Evolutionary conservation across 306 rosid genomes (phyloP).

Genomic region (Medicago arabica): DNA sequence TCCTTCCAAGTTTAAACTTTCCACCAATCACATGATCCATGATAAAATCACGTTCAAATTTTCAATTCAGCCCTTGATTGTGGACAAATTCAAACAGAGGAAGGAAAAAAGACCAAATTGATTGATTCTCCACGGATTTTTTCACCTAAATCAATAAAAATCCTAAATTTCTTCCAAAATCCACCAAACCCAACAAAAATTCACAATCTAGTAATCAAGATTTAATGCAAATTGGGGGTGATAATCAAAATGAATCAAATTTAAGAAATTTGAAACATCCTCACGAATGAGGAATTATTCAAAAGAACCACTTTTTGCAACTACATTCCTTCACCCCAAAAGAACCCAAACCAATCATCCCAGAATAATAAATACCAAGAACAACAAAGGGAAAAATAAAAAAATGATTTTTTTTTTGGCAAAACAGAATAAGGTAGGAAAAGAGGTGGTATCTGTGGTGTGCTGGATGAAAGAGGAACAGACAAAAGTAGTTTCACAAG

Average conservation of each 20-base stretch:
- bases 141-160: slow-evolving; percentile 43
- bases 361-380: slow-evolving; percentile 29
- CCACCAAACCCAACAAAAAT: slow-evolving; percentile 43
- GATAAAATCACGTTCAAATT: slow-evolving; percentile 56
- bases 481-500: slow-evolving; percentile 48
- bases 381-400: slow-evolving; percentile 1
- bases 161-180: slow-evolving; percentile 45
- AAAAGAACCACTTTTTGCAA: slow-evolving; percentile 38
- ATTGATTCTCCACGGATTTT: slow-evolving; percentile 39
- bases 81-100: slow-evolving; percentile 49
- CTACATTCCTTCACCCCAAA: slow-evolving; percentile 46
- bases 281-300: slow-evolving; percentile 49
- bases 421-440: slow-evolving; percentile 23
- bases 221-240: slow-evolving; percentile 2
- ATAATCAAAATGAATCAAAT: slow-evolving; percentile 31
- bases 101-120: slow-evolving; percentile 34
- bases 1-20: slow-evolving; percentile 93
- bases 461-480: slow-evolving; percentile 50
- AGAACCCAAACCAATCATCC: slow-evolving; percentile 40
- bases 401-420: slow-evolving; percentile 1
- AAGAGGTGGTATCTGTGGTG: slow-evolving; percentile 37
- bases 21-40: slow-evolving; percentile 97
- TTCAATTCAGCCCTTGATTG: slow-evolving; percentile 52
- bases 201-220: slow-evolving; percentile 27
- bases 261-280: slow-evolving; percentile 42